Percentiles rank a stretch among this genome's conserved stretches.
Evolutionary conservation across 192 early-diverging fungal genomes (phyloP).

Genomic region (Coemansia sp.): DNA sequence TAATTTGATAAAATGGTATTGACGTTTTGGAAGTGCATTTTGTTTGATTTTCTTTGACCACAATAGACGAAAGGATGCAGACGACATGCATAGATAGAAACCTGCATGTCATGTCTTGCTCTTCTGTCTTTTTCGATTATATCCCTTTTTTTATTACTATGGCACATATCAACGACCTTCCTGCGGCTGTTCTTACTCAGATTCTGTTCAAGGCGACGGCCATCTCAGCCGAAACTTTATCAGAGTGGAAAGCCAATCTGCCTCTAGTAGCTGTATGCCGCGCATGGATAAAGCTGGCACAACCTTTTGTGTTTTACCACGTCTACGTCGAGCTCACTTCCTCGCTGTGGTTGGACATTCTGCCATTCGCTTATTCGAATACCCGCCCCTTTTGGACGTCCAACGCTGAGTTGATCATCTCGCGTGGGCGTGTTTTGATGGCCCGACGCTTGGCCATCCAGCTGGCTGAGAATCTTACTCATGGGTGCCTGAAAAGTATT

Average conservation of each 20-base stretch:
- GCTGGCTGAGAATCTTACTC: background rate
- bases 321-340: background rate
- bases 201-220: background rate
- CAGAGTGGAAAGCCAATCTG: background rate
- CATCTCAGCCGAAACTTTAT: background rate
- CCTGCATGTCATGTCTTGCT: background rate
- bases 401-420: background rate
- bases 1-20: too few species aligned
- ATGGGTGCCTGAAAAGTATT: background rate
- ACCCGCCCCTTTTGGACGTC: background rate
- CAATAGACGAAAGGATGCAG: constrained; percentile 23
- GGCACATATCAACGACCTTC: constrained; percentile 1
- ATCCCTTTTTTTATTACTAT: background rate
- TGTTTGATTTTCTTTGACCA: too few species aligned
- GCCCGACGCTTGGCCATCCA: background rate
- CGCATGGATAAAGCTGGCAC: background rate
- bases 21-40: too few species aligned
- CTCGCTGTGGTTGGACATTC: background rate
- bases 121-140: background rate
- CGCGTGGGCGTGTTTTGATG: background rate
- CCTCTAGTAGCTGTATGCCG: background rate
- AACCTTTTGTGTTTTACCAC: background rate
- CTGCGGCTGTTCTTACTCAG: background rate
- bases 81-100: constrained; percentile 13
- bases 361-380: background rate